Evolutionary conservation across 345 rosid genomes (phyloP).

Genomic region (Salix exigua): DNA sequence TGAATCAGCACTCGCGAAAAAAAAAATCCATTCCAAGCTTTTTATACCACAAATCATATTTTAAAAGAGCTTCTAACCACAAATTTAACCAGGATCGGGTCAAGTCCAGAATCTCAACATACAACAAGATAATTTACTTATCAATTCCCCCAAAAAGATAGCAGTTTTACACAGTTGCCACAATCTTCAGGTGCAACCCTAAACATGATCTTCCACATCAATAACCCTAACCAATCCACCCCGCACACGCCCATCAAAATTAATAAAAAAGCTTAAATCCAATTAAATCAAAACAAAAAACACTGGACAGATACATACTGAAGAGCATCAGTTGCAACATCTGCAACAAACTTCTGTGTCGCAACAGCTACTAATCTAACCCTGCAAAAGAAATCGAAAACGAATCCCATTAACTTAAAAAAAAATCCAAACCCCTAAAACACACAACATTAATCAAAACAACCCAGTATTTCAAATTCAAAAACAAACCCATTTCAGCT

Average conservation of each 20-base stretch:
- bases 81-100: neutral
- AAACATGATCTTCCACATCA: neutral
- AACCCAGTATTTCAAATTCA: neutral
- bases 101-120: neutral
- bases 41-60: neutral
- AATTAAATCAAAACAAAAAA: neutral
- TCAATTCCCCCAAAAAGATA: neutral
- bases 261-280: neutral
- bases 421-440: neutral
- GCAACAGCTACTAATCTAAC: conserved; percentile 90
- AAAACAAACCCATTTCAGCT: neutral
- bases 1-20: too few species aligned
- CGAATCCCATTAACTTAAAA: neutral
- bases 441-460: neutral
- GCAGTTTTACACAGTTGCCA: neutral
- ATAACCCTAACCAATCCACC: too few species aligned
- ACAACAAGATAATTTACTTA: neutral
- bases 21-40: neutral
- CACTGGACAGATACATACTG: conserved; percentile 41
- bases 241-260: too few species aligned
- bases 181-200: neutral
- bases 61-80: neutral
- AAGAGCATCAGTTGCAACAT: conserved; percentile 88
- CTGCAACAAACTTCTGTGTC: conserved; percentile 91
- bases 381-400: conserved; percentile 38